Base-by-base conservation (phyloP, 768 basidiomycete species). In the Boletus subcaerulescens region DNA sequence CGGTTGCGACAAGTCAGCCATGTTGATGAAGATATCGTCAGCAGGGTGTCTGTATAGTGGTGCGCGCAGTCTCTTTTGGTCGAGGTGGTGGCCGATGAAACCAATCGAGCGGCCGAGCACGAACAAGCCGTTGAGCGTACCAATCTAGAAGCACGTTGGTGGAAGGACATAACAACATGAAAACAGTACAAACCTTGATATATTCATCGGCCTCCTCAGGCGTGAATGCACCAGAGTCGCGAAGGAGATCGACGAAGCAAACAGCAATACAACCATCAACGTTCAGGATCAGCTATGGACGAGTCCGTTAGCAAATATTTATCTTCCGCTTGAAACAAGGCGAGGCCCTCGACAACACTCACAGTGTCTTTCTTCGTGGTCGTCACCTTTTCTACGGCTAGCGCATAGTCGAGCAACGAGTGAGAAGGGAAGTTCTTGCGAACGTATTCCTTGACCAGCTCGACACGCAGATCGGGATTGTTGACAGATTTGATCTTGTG, bases 401-500 rank as follows among this genome's bases (percentile, higher is more conserved):
- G 83, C 14, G 95, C 96, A 64, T 94, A 96, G 75, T 96, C 94
- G 64, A 96, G 84, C 60, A 96, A 78, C 60, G 83, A 85, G 77
- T 95, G 93, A 66, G 86, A 87, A 4, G 96, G 96, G 91, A 99
- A 99, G 81, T 96, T 76, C 77, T 96, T 93, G 77, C 70, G 77
- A 56, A 96, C 96, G 65, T 90, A 99, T 77, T 95, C 93, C 82
- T 98, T 97, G 51, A 93, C 91, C 56, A 93, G 86, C 75, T 92
- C 89, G 57, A 93, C 91, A 69, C 91, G 90, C 44, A 92, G 80
- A 79, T 94, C 92, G 45, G 92, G 93, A 83, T 95, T 95, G 76
- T 92, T 94, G 60, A 93, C 91, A 61, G 89, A 93, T 86, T 99
- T 99, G 81, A 99, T 97, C 84, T 98, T 98, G 86, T 99, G 96